Base-by-base conservation (phyloP, 306 rosid genomes). In the Neltuma alba region DNA sequence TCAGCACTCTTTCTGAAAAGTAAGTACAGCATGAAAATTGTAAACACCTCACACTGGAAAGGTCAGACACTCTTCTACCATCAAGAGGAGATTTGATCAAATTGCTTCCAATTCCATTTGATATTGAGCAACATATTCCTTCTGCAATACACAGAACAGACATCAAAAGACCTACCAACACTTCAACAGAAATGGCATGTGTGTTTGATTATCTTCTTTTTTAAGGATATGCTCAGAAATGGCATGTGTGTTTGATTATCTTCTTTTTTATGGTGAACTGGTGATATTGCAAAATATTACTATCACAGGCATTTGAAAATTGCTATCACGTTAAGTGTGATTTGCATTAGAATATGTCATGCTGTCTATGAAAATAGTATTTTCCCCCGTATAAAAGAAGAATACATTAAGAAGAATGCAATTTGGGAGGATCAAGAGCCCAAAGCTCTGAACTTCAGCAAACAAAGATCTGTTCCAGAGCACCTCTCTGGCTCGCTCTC, bases 51-150 rank as follows among this genome's bases (percentile, higher is more conserved):
- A 72, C n/a, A 78, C 83, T 68, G 37, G 82, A 72, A 84, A 61
- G 83, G 73, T 85, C 88, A 75, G 83, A 79, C 70, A 78, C 79
- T 81, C 92, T 86, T 88, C 88, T 82, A 44, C 90, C 76, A 78
- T 89, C 92, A 69, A 74, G 78, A 69, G 85, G 70, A 88, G 86
- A 72, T 87, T 83, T 91, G 72, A 78, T 80, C 80, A 92, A 81
- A 76, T 75, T 81, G 84, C 70, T 81, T 33, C 89, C 64, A 76
- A 85, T 85, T 81, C 90, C 91, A 81, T 77, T 72, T 15, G 91
- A 70, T 10, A 80, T 81, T 58, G 86, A 79, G 88, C 89, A 85
- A 86, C 86, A 84, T 47, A 86, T 72, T 74, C 90, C 92, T 74
- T 94, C 98, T 89, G 88, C 85, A 83, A 60, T 84, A 81, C 83